Evolutionary conservation across 2,329 filamentous ascomycete species (phyloP), one percentile per base, ranked within the genome.

Genomic region (Falciphora oryzae): DNA sequence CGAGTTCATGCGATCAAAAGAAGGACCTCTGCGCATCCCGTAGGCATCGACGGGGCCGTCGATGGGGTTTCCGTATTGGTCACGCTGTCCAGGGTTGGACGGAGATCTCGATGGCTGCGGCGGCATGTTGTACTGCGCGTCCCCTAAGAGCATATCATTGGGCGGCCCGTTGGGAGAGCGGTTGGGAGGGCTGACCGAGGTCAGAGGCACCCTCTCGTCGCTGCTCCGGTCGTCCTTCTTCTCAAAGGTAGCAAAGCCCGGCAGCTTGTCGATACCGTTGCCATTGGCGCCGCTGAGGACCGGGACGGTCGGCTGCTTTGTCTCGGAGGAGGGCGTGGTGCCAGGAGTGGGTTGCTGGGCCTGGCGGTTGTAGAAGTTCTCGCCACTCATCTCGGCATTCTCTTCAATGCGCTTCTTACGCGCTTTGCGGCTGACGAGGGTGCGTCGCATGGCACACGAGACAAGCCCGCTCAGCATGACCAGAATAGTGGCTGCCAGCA

Each of bases 341-440:
- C 11, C 35, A 1, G 29, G 13, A 1, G 27, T 8, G 7, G 25
- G 57, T 14, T 8, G 22, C 67, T 85, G 82, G 53, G 80, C 83
- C 75, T 89, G 86, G 66, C 89, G 84, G 71, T 89, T 90, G 77
- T 96, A 97, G 75, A 90, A 97, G 73, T 93, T 95, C 71, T 95
- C 88, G 32, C 94, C 94, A 74, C 91, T 98, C 93, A 98, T 98
- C 74, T 98, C 93, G 10, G 93, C 92, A 74, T 98, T 97, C 75
- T 96, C 91, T 2, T 88, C 92, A 73, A 98, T 96, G 59, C 92
- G 87, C 80, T 89, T 92, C 82, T 95, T 93, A 67, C 93, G 86
- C n/a, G 93, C 91, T 79, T 97, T 97, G 71, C 94, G 87, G 75
- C 91, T 91, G 67, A 97, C 91, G 65, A 98, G 81, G 2, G 93